Evolutionary conservation across 305 asterid genomes (phyloP), one percentile per base, ranked within the genome.

Genomic region (Fraxinus floribunda): DNA sequence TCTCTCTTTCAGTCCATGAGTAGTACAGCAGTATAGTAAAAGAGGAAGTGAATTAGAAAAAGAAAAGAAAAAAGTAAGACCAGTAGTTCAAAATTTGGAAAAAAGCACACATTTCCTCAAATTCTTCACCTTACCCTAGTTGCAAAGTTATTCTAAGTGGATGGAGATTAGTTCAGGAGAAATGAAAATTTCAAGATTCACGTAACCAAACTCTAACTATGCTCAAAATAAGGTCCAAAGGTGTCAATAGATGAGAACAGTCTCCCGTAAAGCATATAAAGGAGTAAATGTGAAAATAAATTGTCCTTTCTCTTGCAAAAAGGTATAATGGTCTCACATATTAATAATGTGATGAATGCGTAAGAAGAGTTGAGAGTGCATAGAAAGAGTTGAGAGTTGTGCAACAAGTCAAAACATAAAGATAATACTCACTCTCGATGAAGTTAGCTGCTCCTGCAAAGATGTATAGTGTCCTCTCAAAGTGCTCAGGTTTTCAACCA

Each of bases 371-470:
- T 11, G 38, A 29, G 41, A 36, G 41, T 36, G 10, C 41, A 6
- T 18, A n/a, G 20, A 64, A 64, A 64, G 34, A 26, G 15, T 22
- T 15, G 41, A 32, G 76, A 15, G 44, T 30, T 72, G 24, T 16
- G 76, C 76, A 72, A 38, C 76, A 34, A 72, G 24, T 30, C 24
- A 32, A 71, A 7, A 16, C 11, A 34, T 34, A 32, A 72, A 6
- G 0, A 7, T 22, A 64, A 76, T 62, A 79, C 94, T 86, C 85
- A 96, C 98, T 82, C 92, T 92, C 57, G 95, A 91, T 13, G 92
- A 86, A 73, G 92, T 81, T 64, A 95, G 97, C 87, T 94, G 98
- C 77, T 95, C 99, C 88, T 92, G 98, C 91, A 97, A 82, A 75
- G 98, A 91, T 30, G 93, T 88, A 60, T 88, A 85, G 44, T 91